Base-by-base conservation (phyloP, 176 grass and related monocot species). In the Oryza meyeriana region DNA sequence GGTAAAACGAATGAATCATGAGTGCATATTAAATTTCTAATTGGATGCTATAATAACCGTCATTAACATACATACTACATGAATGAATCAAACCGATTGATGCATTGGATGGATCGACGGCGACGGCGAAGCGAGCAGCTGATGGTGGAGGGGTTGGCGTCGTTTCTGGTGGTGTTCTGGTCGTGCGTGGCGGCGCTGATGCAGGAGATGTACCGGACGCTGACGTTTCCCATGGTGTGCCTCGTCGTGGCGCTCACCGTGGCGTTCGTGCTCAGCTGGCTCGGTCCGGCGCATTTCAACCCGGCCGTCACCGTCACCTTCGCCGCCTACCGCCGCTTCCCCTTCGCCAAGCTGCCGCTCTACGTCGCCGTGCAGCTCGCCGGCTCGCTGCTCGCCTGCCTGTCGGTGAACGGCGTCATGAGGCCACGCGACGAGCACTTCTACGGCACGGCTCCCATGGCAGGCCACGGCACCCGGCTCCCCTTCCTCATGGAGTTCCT, bases 281-380 rank as follows among this genome's bases (percentile, higher is more conserved):
- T 94, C 8, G 92, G 86, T 4, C 89, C 86, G 0, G 77, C 89
- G 1, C 92, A 91, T 71, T 86, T 91, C 48, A 91, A 91, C 82
- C 92, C 92, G 1, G 86, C 89, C 29, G 84, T 94, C 67, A 89
- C 86, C 62, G 2, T 81, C 78, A 91, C 92, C 20, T 89, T 91
- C 89, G 5, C 92, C 39, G 71, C 62, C 63, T 81, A 91, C 77
- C 71, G 81, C 41, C 62, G 72, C 70, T 81, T 89, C 44, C 69
- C 86, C 0, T 69, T 81, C 44, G 12, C 58, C 29, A 83, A 91
- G 82, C 27, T 87, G 20, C 92, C 92, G 45, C 64, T 84, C 31
- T 91, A 94, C 85, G 61, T 71, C 33, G 12, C 17, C 35, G 66
- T 8, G 4, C 89, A 94, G 83, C 24, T 91, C 0, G 61, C 57